phyloP scores from a whole-genome alignment of 345 rosid species.

The Dimocarpus longan region DNA sequence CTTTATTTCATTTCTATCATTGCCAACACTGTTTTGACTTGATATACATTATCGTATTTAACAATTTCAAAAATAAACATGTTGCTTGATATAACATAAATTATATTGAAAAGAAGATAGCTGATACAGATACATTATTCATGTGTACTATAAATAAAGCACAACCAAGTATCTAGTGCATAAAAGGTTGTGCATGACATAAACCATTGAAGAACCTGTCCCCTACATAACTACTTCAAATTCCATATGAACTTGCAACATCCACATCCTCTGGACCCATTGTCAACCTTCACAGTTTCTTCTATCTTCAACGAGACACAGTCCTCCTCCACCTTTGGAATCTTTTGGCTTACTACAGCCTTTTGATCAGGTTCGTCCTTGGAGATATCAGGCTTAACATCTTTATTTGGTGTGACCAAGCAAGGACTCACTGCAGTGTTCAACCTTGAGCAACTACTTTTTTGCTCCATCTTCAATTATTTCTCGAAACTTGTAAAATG shows the following conservation, averaged over 20 bases:
- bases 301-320: not conserved
- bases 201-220: too few species aligned
- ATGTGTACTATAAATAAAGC: not conserved
- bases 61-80: too few species aligned
- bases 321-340: not conserved
- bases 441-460: not conserved
- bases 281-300: slow-evolving; percentile 8
- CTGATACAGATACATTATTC: too few species aligned
- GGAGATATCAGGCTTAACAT: not conserved
- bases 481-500: not conserved
- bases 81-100: too few species aligned
- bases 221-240: not conserved
- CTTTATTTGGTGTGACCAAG: not conserved
- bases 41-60: too few species aligned
- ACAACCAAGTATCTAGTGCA: not conserved
- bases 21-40: too few species aligned
- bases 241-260: not conserved
- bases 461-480: not conserved
- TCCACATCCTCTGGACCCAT: not conserved
- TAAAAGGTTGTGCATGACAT: too few species aligned
- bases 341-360: not conserved
- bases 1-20: too few species aligned
- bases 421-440: not conserved
- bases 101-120: too few species aligned
- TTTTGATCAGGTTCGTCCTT: not conserved